Conservation (phyloP, 148 eudicot genomes). For the Gaultheria prostrata region DNA sequence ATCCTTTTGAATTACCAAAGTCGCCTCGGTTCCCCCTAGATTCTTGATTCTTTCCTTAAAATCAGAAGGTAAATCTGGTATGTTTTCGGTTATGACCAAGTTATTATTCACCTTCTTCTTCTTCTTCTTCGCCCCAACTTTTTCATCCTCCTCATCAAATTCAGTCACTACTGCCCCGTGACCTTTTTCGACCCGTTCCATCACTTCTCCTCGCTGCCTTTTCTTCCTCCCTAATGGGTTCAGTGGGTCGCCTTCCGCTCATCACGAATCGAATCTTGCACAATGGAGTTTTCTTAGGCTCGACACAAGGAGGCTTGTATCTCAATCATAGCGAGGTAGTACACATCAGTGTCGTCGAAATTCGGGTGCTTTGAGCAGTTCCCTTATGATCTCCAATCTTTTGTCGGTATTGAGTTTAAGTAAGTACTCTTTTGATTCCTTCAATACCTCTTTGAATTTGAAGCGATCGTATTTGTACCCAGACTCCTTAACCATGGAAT, state of each 20-base stretch:
- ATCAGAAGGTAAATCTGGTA: too few relatives aligned
- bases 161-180: neutral
- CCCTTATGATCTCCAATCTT: neutral
- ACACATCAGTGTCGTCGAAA: neutral
- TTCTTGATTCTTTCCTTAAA: too few relatives aligned
- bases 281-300: neutral
- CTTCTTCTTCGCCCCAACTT: neutral
- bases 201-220: neutral
- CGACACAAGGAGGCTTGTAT: neutral
- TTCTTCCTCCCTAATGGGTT: neutral
- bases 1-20: too few relatives aligned
- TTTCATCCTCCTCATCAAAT: neutral
- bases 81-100: too few relatives aligned
- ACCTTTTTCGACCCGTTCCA: neutral
- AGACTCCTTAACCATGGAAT: neutral
- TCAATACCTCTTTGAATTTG: neutral
- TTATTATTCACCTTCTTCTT: too few relatives aligned
- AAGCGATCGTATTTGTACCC: neutral
- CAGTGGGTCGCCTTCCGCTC: neutral
- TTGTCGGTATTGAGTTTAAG: neutral
- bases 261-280: neutral
- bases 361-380: neutral
- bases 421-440: neutral
- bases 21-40: too few relatives aligned
- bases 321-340: neutral